These are phyloP conservation scores for Didymella sp. DNA, from an alignment of 2,329 filamentous ascomycete genomes.

Conservation along the genomic window DNA sequence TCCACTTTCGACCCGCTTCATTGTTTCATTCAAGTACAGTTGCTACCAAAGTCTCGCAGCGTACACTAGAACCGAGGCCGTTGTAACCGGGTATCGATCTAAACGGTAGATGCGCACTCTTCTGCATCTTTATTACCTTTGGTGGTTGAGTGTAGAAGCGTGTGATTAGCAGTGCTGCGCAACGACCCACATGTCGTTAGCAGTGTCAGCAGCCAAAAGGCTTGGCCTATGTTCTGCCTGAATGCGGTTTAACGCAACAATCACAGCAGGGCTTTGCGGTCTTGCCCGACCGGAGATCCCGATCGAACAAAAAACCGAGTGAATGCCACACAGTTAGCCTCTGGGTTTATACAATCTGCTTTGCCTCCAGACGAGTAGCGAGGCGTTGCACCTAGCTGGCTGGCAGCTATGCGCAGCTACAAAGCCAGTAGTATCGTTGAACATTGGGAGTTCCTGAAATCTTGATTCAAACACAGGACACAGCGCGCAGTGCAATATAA, in stretches of 20 bases:
- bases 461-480: not conserved
- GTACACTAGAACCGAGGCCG: slow-evolving; percentile 12
- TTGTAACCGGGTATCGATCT: slow-evolving; percentile 5
- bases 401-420: not conserved
- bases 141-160: slow-evolving; percentile 10
- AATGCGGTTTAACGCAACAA: slow-evolving; percentile 4
- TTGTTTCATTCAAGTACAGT: not conserved
- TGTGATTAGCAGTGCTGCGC: slow-evolving; percentile 6
- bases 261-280: not conserved
- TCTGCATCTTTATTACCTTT: slow-evolving; percentile 38
- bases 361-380: not conserved
- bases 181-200: not conserved
- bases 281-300: slow-evolving; percentile 1
- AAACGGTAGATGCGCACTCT: slow-evolving; percentile 9
- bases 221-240: slow-evolving; percentile 29
- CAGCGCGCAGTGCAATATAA: not conserved
- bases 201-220: slow-evolving; percentile 16
- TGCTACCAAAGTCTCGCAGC: not conserved
- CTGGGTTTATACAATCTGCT: not conserved
- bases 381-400: not conserved
- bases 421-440: no score
- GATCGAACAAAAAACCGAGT: not conserved
- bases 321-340: not conserved
- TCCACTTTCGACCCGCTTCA: slow-evolving; percentile 22
- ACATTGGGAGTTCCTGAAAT: no score